Percentiles rank a stretch among this genome's conserved stretches.
Conservation (phyloP, 2,329 filamentous ascomycete genomes). For the Pestalotiopsis sp. region DNA sequence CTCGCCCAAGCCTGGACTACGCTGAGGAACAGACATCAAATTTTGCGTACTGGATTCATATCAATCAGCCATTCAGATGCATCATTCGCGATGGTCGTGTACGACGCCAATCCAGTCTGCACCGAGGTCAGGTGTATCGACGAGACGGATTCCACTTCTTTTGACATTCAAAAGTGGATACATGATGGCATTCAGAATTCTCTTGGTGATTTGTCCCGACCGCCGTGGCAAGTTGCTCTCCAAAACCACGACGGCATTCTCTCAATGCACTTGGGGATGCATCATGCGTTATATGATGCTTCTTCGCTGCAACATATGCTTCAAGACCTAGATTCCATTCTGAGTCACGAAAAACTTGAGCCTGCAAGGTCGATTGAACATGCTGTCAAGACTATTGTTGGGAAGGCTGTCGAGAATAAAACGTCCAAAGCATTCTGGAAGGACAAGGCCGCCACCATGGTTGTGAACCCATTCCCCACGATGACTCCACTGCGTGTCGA, state of each 20-base stretch:
- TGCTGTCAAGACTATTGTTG: constrained; percentile 4
- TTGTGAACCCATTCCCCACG: constrained; percentile 74
- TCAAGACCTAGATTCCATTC: constrained; percentile 48
- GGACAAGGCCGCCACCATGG: constrained; percentile 49
- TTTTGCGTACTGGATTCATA: constrained; percentile 77
- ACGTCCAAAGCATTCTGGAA: constrained; percentile 64
- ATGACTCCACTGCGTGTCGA: constrained; percentile 64
- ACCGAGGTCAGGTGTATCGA: constrained; percentile 22
- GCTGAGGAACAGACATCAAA: constrained; percentile 61
- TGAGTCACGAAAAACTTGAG: background rate
- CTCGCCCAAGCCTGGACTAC: constrained; percentile 62
- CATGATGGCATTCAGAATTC: constrained; percentile 32
- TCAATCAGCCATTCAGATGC: constrained; percentile 59
- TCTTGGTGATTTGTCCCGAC: constrained; percentile 48
- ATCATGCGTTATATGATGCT: constrained; percentile 88
- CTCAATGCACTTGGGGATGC: constrained; percentile 54
- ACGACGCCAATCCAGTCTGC: constrained; percentile 30
- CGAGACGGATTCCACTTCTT: constrained; percentile 18
- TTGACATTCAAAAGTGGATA: constrained; percentile 42
- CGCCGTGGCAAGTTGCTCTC: constrained; percentile 66
- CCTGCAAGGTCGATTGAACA: background rate
- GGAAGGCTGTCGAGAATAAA: background rate
- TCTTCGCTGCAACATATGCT: constrained; percentile 70
- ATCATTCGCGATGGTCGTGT: constrained; percentile 77
- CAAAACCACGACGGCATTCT: constrained; percentile 27